A percentile compares a stretch with the other conserved stretches of the same genome.
phyloP scores from a whole-genome alignment of 2,329 filamentous ascomycete species.

The Nannizzia gypsea region DNA sequence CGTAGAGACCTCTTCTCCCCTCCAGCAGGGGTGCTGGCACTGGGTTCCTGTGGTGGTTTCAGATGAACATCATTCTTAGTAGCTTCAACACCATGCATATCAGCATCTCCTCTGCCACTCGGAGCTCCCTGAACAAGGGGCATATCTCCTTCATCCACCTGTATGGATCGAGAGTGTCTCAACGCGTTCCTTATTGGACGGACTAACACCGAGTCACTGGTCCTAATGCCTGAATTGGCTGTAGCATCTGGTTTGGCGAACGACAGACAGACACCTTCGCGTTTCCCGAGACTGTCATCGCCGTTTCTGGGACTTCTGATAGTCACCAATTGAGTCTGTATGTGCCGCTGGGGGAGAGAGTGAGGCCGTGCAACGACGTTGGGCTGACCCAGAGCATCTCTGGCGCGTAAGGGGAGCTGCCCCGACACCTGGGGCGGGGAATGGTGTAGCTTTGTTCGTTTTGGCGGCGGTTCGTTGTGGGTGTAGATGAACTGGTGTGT shows the following conservation, averaged over 20 bases:
- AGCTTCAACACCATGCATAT: background rate
- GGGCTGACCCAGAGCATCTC: background rate
- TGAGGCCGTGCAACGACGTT: background rate
- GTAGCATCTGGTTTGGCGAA: background rate
- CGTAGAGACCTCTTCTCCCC: conserved; percentile 63
- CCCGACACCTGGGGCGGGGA: background rate
- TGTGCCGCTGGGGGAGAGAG: background rate
- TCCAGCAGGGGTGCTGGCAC: background rate
- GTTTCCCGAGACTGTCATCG: background rate
- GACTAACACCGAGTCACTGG: background rate
- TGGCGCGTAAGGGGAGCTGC: background rate
- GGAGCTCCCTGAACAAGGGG: background rate
- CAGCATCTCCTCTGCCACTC: background rate
- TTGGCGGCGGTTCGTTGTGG: background rate
- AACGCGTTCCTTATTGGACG: background rate
- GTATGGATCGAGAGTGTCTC: background rate
- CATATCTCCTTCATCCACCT: background rate
- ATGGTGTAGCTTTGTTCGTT: background rate
- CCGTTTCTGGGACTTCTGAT: background rate
- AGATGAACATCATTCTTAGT: background rate
- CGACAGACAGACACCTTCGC: background rate
- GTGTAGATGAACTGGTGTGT: background rate
- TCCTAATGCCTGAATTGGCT: background rate
- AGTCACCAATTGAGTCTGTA: conserved; percentile 2
- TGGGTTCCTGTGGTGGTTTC: background rate